Evolutionary conservation across 2,329 filamentous ascomycete genomes (phyloP), one percentile per base, ranked within the genome.

Genomic region (Cordyceps cateniannulata): DNA sequence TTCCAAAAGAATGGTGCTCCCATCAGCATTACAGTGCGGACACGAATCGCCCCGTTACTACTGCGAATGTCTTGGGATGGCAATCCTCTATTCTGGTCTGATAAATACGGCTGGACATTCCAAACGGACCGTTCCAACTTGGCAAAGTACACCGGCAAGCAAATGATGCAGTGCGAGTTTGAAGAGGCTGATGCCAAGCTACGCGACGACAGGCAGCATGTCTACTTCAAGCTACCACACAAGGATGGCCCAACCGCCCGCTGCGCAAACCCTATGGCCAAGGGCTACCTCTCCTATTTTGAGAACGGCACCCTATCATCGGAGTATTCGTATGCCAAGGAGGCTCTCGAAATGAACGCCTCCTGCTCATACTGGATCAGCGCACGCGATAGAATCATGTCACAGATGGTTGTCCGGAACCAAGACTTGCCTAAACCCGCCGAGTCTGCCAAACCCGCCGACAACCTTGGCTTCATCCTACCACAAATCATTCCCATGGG

Each of bases 321-420:
- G 0, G 89, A 96, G 72, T 98, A 89, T 68, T 72, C 86, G 0
- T 93, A 97, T 68, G 95, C 95, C 0, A 98, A 96, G 70, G 92
- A 96, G 72, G 95, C 96, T 0, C 78, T 99, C 48, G 90, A 98
- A 67, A 99, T 99, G 95, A 99, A 99, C 68, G 92, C 95, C 0
- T 96, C 92, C 0, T 99, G 96, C 71, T 98, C 93, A 0, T 99
- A 99, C 74, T 99, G 96, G 95, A 98, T 99, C 67, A 96, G 91
- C 69, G 93, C 95, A 18, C 84, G 95, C 63, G 91, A 96, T 69
- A 82, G 95, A 54, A 99, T 99, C 74, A 93, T 79, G 81, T 90
- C 88, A n/a, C 95, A 99, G 70, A 90, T 98, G 81, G 93, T 96
- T 2, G 89, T 99, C 1, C 97, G 96, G 70, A 81, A 92, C 62